These are phyloP conservation scores for Canna indica DNA, from an alignment of 176 grass and related monocot genomes.

Conservation along the genomic window DNA sequence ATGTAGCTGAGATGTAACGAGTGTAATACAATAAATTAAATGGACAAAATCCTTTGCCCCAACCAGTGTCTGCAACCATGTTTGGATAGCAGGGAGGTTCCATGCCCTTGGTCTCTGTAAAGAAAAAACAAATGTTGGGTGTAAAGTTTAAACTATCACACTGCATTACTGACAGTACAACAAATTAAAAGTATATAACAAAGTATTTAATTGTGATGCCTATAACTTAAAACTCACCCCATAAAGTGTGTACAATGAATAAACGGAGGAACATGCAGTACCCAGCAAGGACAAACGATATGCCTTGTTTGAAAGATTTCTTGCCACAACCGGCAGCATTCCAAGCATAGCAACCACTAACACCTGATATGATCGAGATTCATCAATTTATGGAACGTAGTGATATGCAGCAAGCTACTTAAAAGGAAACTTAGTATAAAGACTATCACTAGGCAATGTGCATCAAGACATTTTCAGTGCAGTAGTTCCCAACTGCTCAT, in stretches of 20 bases:
- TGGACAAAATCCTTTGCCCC: slow-evolving; percentile 86
- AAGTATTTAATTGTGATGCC: slow-evolving; percentile 3
- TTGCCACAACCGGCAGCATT: slow-evolving; percentile 66
- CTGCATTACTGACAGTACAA: background rate
- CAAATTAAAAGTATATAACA: background rate
- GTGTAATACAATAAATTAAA: slow-evolving; percentile 81
- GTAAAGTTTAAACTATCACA: background rate
- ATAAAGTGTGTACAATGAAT: slow-evolving; percentile 60
- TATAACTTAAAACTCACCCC: slow-evolving; percentile 41
- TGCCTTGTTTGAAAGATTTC: slow-evolving; percentile 56
- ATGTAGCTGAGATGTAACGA: slow-evolving; percentile 73
- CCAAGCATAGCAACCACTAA: slow-evolving; percentile 71
- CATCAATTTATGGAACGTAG: background rate
- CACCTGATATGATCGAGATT: slow-evolving; percentile 29
- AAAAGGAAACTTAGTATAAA: background rate
- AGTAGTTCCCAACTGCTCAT: background rate
- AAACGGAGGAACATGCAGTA: slow-evolving; percentile 62
- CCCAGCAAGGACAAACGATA: slow-evolving; percentile 82
- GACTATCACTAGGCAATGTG: background rate
- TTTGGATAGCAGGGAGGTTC: slow-evolving; percentile 44
- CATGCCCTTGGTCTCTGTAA: slow-evolving; percentile 76
- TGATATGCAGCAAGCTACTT: background rate
- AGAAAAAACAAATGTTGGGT: background rate
- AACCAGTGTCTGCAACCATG: slow-evolving; percentile 58
- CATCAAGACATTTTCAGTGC: background rate